Evolutionary conservation across 2,329 filamentous ascomycete genomes (phyloP).

Genomic region (Bipolaris gigantea): DNA sequence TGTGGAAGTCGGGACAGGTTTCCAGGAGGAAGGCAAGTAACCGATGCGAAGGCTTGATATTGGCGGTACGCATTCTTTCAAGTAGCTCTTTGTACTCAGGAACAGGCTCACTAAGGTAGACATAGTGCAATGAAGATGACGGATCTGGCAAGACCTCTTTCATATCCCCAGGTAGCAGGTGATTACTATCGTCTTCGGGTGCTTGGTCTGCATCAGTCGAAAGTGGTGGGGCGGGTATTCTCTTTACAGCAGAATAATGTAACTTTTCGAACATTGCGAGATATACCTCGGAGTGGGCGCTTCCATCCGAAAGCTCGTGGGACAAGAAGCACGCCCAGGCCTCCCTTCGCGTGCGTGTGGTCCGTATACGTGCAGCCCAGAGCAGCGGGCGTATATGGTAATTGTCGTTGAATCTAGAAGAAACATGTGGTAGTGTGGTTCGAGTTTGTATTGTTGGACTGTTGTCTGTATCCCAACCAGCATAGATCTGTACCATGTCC

Average conservation of each 20-base stretch:
- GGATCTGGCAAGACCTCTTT: constrained; percentile 58
- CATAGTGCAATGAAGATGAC: constrained; percentile 64
- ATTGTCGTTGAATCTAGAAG: constrained; percentile 6
- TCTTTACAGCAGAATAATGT: constrained; percentile 37
- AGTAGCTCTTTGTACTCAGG: constrained; percentile 64
- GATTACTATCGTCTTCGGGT: constrained; percentile 2
- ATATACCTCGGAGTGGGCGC: constrained; percentile 51
- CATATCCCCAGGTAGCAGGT: constrained; percentile 61
- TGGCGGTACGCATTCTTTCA: constrained; percentile 56
- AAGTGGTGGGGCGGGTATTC: constrained; percentile 2
- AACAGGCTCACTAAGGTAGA: constrained; percentile 63
- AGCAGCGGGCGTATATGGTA: constrained; percentile 35
- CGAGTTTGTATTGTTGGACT: constrained; percentile 66
- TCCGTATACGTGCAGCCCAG: constrained; percentile 61
- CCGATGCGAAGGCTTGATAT: constrained; percentile 53
- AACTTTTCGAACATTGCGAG: constrained; percentile 62
- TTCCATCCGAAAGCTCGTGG: constrained; percentile 51
- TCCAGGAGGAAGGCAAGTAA: constrained; percentile 61
- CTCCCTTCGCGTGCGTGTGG: constrained; percentile 63
- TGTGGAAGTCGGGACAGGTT: constrained; percentile 30
- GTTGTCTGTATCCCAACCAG: constrained; percentile 65
- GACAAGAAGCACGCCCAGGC: constrained; percentile 67
- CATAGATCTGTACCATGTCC: constrained; percentile 55
- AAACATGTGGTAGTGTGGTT: constrained; percentile 41
- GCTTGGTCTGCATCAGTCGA: constrained; percentile 7